Evolutionary conservation across 441 rosid genomes (phyloP).

Genomic region (Melastoma candidum): DNA sequence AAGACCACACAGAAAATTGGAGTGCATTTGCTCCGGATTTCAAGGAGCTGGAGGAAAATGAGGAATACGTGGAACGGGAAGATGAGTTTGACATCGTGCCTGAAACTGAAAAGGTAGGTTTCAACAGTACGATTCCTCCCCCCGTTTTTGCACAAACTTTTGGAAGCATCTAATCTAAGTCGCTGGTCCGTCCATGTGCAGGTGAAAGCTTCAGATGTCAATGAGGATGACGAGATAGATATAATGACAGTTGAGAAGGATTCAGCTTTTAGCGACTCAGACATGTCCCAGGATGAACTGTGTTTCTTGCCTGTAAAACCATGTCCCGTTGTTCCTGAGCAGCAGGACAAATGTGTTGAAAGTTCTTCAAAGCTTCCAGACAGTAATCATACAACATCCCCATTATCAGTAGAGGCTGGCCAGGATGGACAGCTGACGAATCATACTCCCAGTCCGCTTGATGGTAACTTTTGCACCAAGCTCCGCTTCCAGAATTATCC

Average conservation of each 20-base stretch:
- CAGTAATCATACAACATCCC: constrained; percentile 65
- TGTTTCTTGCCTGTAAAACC: constrained; percentile 90
- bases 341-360: constrained; percentile 49
- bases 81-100: constrained; percentile 90
- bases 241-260: constrained; percentile 76
- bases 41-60: constrained; percentile 97
- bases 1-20: constrained; percentile 97
- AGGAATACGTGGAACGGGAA: constrained; percentile 93
- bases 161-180: neutral
- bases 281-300: constrained; percentile 84
- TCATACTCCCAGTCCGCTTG: constrained; percentile 61
- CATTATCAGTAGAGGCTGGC: constrained; percentile 64
- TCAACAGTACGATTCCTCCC: neutral
- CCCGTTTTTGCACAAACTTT: constrained; percentile 2
- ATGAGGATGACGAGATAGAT: constrained; percentile 94
- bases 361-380: constrained; percentile 60
- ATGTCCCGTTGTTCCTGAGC: constrained; percentile 64
- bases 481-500: neutral
- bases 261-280: constrained; percentile 82
- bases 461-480: constrained; percentile 35
- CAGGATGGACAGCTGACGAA: constrained; percentile 61
- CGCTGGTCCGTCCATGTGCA: constrained; percentile 24
- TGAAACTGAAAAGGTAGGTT: constrained; percentile 78
- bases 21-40: constrained; percentile 99
- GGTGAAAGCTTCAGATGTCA: constrained; percentile 70